Conservation (phyloP, 2,329 filamentous ascomycete species). For the Zymoseptoria pseudotritici region DNA sequence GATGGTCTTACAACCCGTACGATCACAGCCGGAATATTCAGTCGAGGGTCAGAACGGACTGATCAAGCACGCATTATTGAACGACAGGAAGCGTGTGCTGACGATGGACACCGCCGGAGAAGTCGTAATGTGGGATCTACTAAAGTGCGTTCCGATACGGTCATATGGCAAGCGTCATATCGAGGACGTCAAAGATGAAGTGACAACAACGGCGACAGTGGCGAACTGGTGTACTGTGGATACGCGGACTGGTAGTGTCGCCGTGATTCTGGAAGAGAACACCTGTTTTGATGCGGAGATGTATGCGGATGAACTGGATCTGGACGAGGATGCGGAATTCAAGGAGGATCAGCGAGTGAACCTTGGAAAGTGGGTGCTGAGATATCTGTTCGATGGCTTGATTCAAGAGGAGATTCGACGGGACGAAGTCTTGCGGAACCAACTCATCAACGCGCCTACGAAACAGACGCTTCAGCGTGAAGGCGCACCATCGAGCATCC, state of each 20-base stretch:
- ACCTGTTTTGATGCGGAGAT: slow-evolving; percentile 97
- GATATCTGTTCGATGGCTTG: slow-evolving; percentile 82
- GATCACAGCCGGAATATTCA: slow-evolving; percentile 40
- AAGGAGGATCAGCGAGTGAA: slow-evolving; percentile 94
- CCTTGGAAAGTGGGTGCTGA: slow-evolving; percentile 89
- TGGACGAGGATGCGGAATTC: slow-evolving; percentile 71
- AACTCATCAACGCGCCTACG: slow-evolving; percentile 57
- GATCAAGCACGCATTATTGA: slow-evolving; percentile 86
- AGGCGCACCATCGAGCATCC: slow-evolving; percentile 55
- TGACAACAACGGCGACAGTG: slow-evolving; percentile 83
- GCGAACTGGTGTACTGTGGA: slow-evolving; percentile 96
- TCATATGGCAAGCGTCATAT: slow-evolving; percentile 93
- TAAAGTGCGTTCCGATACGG: slow-evolving; percentile 77
- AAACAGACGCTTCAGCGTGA: slow-evolving; percentile 48
- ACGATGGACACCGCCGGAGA: slow-evolving; percentile 94
- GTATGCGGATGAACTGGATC: slow-evolving; percentile 80
- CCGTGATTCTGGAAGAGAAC: slow-evolving; percentile 84
- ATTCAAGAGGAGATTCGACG: slow-evolving; percentile 84
- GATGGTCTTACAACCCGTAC: slow-evolving; percentile 32
- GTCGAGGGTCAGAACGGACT: slow-evolving; percentile 94
- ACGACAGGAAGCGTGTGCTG: slow-evolving; percentile 79
- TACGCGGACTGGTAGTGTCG: slow-evolving; percentile 82
- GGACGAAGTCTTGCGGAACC: slow-evolving; percentile 66
- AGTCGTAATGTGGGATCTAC: slow-evolving; percentile 87
- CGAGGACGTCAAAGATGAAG: slow-evolving; percentile 78